Conservation (phyloP, 164 flowering plant species). For the Magnolia sinica region DNA sequence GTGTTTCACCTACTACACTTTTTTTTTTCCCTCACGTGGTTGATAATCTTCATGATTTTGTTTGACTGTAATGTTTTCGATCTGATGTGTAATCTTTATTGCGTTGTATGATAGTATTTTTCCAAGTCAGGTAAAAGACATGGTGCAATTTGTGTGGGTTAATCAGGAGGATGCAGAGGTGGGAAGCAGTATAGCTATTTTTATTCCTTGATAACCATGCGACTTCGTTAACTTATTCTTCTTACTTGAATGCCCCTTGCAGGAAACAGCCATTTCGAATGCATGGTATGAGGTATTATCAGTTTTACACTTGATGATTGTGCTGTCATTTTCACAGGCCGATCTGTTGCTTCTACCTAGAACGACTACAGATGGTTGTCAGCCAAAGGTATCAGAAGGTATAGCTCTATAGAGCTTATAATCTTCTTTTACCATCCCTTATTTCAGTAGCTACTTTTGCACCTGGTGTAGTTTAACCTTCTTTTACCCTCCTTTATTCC, state of each 20-base stretch:
- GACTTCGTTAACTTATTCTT: not conserved
- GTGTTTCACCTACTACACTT: not conserved
- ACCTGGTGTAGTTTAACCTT: not conserved
- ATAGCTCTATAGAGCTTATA: not conserved
- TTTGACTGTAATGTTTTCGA: not conserved
- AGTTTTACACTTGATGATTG: conserved; percentile 89
- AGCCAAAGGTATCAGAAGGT: conserved; percentile 94
- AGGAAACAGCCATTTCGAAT: conserved; percentile 85
- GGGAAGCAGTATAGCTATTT: not conserved
- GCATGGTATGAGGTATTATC: conserved; percentile 96
- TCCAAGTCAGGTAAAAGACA: conserved; percentile 57
- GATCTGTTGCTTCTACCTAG: conserved; percentile 82
- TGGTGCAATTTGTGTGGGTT: conserved; percentile 80
- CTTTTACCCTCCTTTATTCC: not conserved
- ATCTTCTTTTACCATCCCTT: not conserved
- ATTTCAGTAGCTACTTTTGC: not conserved
- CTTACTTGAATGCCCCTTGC: conserved; percentile 18
- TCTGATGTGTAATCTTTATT: not conserved
- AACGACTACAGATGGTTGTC: conserved; percentile 77
- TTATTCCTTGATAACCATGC: not conserved
- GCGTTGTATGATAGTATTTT: not conserved
- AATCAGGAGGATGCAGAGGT: conserved; percentile 97
- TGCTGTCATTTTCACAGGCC: conserved; percentile 77
- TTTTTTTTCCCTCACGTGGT: not conserved
- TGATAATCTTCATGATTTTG: not conserved